Evolutionary conservation across 2,329 filamentous ascomycete genomes (phyloP), one percentile per base, ranked within the genome.

Genomic region (Colletotrichum tabaci): DNA sequence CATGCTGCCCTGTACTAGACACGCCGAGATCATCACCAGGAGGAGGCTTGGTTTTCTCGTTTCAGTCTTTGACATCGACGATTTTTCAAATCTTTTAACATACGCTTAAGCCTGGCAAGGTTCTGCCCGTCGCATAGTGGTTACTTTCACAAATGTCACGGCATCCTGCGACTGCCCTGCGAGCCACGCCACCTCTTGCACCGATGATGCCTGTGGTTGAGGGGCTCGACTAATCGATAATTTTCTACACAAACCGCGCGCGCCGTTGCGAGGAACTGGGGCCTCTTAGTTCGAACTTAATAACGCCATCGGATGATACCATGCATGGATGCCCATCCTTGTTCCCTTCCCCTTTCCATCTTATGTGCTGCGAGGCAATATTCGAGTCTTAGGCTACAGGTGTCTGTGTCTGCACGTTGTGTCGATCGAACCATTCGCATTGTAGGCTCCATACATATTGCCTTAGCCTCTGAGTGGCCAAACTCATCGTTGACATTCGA

Each of bases 191-290:
- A 30, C 16, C 26, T 38, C 35, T 38, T 38, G 21, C 68, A 67
- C 58, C 64, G 64, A 52, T 62, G 21, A 67, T 71, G 68, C 68
- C 50, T 67, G 68, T 16, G 5, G 8, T 21, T 6, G 3, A 8
- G 26, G 21, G 16, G 26, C 64, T 67, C 44, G 44, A 47, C 50
- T 13, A 12, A 67, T 23, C 40, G 15, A 67, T 23, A 30, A n/a
- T 46, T 50, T 30, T 44, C 46, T 21, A 21, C n/a, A 16, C 50
- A 35, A 57, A 56, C 63, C 57, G 64, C 56, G 63, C 46, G 68
- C 58, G 44, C 61, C 8, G 10, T 23, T 60, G 53, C 53, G 21
- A 47, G 18, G 53, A 52, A 52, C 62, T 58, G 15, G 23, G 40
- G 38, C 23, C 4, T 35, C 23, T 50, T 26, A 16, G 18, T 15